Base-by-base conservation (phyloP, 2,329 filamentous ascomycete genomes). In the Fusarium chlamydosporum region DNA sequence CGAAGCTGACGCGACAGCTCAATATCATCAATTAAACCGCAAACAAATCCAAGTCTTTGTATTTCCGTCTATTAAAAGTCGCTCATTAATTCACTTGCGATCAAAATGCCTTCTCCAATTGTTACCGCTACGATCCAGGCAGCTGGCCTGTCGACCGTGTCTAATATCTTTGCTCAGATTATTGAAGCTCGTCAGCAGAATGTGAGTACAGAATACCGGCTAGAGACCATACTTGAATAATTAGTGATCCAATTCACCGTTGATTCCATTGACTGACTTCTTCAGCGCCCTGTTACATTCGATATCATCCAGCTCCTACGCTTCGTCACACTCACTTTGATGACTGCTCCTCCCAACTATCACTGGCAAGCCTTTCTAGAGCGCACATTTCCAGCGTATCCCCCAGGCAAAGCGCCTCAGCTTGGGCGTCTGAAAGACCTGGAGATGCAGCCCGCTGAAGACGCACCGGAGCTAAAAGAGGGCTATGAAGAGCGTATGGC, bases 331-430 rank as follows among this genome's bases (percentile, higher is more conserved):
- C 81, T 86, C 53, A 81, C 85, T 4, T 75, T 88, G 56, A 76
- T 88, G 41, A 84, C 83, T 6, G 82, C 85, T 2, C 87, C 87
- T 8, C 82, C 86, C 51, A 88, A 87, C 66, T 88, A 85, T 70
- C 76, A 85, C 56, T 89, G 87, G 86, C 85, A 89, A 69, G 81
- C 84, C 56, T 81, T 81, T 31, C 81, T 88, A 31, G 86, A 88
- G 75, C 78, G 79, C 23, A 80, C 75, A 11, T 86, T 87, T 56
- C 86, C 86, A 1, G 84, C 84, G 1, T 81, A 82, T 66, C 76
- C 71, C 12, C n/a, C 64, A 0, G 31, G 38, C 5, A 11, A 46
- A 33, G 54, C 29, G 4, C 63, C 53, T 23, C 50, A 48, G 7
- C 46, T 60, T 8, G 70, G 65, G 31, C 74, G 46, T 10, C 35